These are phyloP conservation scores for Xylariaceae sp. DNA, from an alignment of 2,329 filamentous ascomycete genomes.

Conservation along the genomic window DNA sequence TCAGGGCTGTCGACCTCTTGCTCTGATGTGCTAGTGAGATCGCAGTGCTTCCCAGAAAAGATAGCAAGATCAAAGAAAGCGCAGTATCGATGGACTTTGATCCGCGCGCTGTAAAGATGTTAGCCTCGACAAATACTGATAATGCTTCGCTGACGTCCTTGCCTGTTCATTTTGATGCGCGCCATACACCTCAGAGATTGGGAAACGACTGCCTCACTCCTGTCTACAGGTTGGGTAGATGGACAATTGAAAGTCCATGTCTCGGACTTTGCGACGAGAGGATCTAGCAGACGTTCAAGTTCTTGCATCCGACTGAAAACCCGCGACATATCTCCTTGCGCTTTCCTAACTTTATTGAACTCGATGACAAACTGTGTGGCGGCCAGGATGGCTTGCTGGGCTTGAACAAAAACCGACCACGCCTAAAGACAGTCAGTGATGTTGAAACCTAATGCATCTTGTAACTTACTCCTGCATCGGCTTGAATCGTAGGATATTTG, in stretches of 20 bases:
- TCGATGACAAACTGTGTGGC: constrained; percentile 45
- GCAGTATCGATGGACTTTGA: constrained; percentile 48
- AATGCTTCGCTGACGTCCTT: constrained; percentile 2
- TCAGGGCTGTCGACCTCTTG: constrained; percentile 21
- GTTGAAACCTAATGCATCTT: background rate
- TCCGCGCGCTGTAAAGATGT: constrained; percentile 36
- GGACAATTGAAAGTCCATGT: constrained; percentile 29
- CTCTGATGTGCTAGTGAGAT: constrained; percentile 33
- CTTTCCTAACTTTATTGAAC: constrained; percentile 37
- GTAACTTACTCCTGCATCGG: constrained; percentile 36
- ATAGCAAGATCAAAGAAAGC: constrained; percentile 47
- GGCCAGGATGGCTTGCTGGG: constrained; percentile 43
- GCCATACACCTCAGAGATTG: constrained; percentile 42
- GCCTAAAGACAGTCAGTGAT: constrained; percentile 25
- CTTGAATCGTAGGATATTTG: constrained; percentile 34
- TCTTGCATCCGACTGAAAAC: constrained; percentile 38
- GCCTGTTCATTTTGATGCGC: constrained; percentile 47
- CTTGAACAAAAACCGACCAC: constrained; percentile 39
- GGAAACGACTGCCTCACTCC: constrained; percentile 36
- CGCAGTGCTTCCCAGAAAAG: constrained; percentile 45
- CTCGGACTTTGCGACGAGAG: constrained; percentile 33
- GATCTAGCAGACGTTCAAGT: constrained; percentile 34
- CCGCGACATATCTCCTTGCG: constrained; percentile 32
- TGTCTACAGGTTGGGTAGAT: constrained; percentile 32
- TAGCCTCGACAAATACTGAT: constrained; percentile 1